Conservation (phyloP, 768 basidiomycete species). For the Postia placenta region DNA sequence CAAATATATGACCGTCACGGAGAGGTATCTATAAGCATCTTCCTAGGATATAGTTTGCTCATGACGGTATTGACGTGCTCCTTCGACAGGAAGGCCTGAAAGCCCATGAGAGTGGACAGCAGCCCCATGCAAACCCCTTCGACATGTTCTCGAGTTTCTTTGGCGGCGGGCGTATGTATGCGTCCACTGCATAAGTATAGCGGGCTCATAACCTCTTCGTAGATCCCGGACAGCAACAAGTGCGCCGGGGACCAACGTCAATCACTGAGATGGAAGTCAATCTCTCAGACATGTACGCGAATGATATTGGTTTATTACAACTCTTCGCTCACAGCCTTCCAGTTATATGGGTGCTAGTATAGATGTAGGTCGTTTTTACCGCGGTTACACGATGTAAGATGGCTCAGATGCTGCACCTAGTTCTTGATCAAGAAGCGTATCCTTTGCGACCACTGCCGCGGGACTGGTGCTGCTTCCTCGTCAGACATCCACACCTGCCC, state of each 20-base stretch:
- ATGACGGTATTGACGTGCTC: too few species aligned
- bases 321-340: too few species aligned
- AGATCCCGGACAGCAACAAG: constrained; percentile 52
- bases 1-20: constrained; percentile 93
- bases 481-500: constrained; percentile 83
- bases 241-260: constrained; percentile 69
- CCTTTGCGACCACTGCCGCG: constrained; percentile 95
- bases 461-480: constrained; percentile 88
- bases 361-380: constrained; percentile 46
- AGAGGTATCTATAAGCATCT: too few species aligned
- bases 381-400: background rate
- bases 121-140: constrained; percentile 75
- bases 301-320: too few species aligned
- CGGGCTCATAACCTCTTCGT: background rate
- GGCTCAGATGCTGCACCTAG: constrained; percentile 32
- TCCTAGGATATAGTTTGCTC: too few species aligned
- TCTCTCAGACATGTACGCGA: constrained; percentile 71
- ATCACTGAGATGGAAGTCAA: constrained; percentile 81
- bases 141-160: constrained; percentile 95
- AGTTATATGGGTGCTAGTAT: constrained; percentile 84
- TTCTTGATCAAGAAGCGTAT: constrained; percentile 90
- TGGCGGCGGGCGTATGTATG: constrained; percentile 63
- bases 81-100: constrained; percentile 79
- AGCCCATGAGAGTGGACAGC: constrained; percentile 84
- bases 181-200: background rate